Evolutionary conservation across 805 yeast species (phyloP).

Genomic region (Saccharomycopsis sp.): DNA sequence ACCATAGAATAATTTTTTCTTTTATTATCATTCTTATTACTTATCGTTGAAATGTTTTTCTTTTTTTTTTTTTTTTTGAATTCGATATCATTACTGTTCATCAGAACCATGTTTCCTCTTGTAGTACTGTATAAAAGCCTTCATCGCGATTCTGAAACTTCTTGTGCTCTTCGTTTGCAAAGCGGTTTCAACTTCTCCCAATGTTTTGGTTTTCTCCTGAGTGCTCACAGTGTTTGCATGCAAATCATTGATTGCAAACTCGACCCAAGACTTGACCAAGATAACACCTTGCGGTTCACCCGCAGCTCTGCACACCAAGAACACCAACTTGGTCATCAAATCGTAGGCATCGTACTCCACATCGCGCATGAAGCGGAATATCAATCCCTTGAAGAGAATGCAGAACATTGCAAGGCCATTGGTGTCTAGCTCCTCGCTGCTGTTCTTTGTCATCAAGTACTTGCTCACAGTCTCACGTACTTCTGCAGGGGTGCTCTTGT

Average conservation of each 20-base stretch:
- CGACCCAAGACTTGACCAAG: slow-evolving; percentile 47
- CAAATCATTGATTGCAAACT: slow-evolving; percentile 42
- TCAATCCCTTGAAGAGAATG: slow-evolving; percentile 54
- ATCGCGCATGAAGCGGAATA: slow-evolving; percentile 63
- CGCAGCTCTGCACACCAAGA: slow-evolving; percentile 40
- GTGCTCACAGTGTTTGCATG: slow-evolving; percentile 56
- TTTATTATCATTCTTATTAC: too few relatives aligned
- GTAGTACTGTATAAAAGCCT: slow-evolving; percentile 80
- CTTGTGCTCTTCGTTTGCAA: slow-evolving; percentile 61
- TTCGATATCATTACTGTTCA: too few relatives aligned
- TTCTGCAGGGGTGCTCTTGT: slow-evolving; percentile 43
- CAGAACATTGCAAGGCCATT: slow-evolving; percentile 31
- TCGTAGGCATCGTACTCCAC: slow-evolving; percentile 68
- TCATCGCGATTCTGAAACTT: slow-evolving; percentile 59
- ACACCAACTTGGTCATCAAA: slow-evolving; percentile 53
- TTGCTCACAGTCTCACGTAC: slow-evolving; percentile 41
- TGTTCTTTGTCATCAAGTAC: slow-evolving; percentile 29
- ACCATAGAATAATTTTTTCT: too few relatives aligned
- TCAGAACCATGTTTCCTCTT: slow-evolving; percentile 54
- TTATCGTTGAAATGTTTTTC: too few relatives aligned
- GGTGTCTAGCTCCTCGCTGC: slow-evolving; percentile 20
- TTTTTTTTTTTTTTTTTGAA: too few relatives aligned
- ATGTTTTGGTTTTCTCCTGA: slow-evolving; percentile 59
- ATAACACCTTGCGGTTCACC: slow-evolving; percentile 28
- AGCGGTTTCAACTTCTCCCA: slow-evolving; percentile 48